Conservation (phyloP, 2,329 filamentous ascomycete genomes). For the Talaromyces albobiverticillius region DNA sequence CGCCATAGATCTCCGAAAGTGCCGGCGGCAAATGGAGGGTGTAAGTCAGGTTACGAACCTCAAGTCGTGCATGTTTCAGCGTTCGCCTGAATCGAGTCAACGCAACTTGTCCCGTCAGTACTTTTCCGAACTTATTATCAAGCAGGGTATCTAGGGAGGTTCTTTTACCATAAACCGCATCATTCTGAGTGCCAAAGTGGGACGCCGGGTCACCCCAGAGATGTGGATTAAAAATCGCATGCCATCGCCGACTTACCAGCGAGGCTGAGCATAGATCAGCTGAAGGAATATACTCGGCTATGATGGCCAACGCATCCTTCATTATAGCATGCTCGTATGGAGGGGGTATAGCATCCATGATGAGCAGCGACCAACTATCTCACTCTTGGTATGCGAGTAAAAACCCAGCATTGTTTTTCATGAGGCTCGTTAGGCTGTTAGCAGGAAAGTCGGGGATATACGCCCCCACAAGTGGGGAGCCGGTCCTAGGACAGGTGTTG, state of each 20-base stretch:
- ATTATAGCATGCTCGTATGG: conserved; percentile 58
- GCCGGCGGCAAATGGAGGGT: conserved; percentile 61
- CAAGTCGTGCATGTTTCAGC: conserved; percentile 51
- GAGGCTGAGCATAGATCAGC: conserved; percentile 55
- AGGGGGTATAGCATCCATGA: conserved; percentile 58
- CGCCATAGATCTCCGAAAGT: conserved; percentile 59
- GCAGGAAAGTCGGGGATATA: no score
- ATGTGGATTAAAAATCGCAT: conserved; percentile 56
- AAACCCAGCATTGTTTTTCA: background rate
- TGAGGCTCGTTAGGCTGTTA: background rate
- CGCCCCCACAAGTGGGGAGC: background rate
- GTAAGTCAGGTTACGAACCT: conserved; percentile 57
- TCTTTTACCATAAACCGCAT: conserved; percentile 54
- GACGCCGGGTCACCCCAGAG: conserved; percentile 63
- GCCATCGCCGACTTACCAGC: conserved; percentile 57
- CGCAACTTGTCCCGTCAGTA: conserved; percentile 43
- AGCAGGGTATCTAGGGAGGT: background rate
- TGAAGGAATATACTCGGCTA: conserved; percentile 57
- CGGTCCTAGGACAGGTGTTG: background rate
- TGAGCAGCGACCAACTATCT: background rate
- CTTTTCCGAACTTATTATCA: background rate
- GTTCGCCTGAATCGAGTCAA: conserved; percentile 59
- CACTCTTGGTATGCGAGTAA: background rate
- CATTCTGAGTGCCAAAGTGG: conserved; percentile 60
- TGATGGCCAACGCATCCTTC: conserved; percentile 54